These are phyloP conservation scores for Botrytis pseudocinerea DNA, from an alignment of 2,329 filamentous ascomycete genomes.

Conservation along the genomic window DNA sequence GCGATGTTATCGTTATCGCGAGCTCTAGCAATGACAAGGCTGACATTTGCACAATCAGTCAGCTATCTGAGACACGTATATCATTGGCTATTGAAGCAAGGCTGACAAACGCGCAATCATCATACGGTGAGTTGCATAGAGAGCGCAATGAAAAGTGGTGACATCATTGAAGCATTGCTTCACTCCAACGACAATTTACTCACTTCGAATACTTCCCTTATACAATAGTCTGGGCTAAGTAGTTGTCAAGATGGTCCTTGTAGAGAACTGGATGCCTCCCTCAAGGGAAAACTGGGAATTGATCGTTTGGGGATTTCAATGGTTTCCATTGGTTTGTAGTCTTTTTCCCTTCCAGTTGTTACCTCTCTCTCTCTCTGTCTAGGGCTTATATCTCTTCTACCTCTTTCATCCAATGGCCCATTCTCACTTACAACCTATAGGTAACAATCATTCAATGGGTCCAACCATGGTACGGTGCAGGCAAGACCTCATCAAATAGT, in stretches of 20 bases:
- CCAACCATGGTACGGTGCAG: slow-evolving; percentile 81
- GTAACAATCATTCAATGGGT: slow-evolving; percentile 71
- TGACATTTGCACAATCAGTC: not conserved
- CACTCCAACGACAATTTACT: not conserved
- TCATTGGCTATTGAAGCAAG: not conserved
- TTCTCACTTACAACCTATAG: slow-evolving; percentile 47
- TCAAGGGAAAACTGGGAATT: slow-evolving; percentile 58
- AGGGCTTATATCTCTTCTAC: not conserved
- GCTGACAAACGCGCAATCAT: not conserved
- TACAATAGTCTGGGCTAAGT: not conserved
- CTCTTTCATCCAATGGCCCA: not conserved
- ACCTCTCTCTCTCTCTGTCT: slow-evolving; percentile 1
- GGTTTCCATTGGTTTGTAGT: slow-evolving; percentile 48
- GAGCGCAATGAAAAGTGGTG: slow-evolving; percentile 21
- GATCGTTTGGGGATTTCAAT: slow-evolving; percentile 54
- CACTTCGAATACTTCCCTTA: not conserved
- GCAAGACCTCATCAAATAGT: slow-evolving; percentile 80
- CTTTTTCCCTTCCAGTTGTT: not conserved
- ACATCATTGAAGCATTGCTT: slow-evolving; percentile 26
- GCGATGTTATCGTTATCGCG: not conserved
- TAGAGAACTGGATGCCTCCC: slow-evolving; percentile 51
- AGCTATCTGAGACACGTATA: not conserved
- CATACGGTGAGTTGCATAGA: not conserved
- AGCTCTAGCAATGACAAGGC: not conserved
- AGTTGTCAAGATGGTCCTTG: slow-evolving; percentile 33